Base-by-base conservation (phyloP, 169 alveolate genomes). In the Theileria annulata region DNA sequence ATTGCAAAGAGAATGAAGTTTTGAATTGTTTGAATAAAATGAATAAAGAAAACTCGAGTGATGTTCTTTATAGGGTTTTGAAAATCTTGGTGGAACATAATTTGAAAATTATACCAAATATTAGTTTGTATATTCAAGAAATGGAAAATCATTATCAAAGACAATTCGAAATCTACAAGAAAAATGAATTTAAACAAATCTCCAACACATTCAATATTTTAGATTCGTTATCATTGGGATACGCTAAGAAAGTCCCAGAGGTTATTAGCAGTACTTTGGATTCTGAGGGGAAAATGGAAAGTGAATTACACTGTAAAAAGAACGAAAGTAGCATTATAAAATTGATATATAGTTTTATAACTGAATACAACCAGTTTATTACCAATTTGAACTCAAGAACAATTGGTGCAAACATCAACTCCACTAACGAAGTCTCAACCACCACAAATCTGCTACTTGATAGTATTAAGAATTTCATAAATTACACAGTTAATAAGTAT, bases 211-310 rank as follows among this genome's bases (percentile, higher is more conserved):
- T 62, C 31, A 62, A 62, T 37, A 62, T 62, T 21, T 37, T 62
- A 15, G 71, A 62, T 6, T 62, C 71, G 4, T 15, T 62, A 17
- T 27, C 71, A 62, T 1, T 62, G 49, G 71, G 71, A 62, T 62
- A 62, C 19, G 47, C 49, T 42, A 42, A 8, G 0, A 12, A 42
- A 42, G 51, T 42, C 13, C 51, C 51, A 42, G 51, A 42, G 51
- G 51, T 42, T 42, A 42, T 42, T 2, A 42, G 51, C 6, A 42
- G 17, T 42, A 8, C 51, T 42, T 42, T 42, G 6, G 51, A 0
- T 42, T 42, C 15, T 42, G 51, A 42, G 15, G 51, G 13, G 15
- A 42, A 42, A 42, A 42, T 42, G 13, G 51, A 42, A 42, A 10
- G 13, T 42, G 51, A 42, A 8, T 42, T 42, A 42, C 17, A 42